Evolutionary conservation across 805 yeast species (phyloP).

Genomic region (Candida piceae): DNA sequence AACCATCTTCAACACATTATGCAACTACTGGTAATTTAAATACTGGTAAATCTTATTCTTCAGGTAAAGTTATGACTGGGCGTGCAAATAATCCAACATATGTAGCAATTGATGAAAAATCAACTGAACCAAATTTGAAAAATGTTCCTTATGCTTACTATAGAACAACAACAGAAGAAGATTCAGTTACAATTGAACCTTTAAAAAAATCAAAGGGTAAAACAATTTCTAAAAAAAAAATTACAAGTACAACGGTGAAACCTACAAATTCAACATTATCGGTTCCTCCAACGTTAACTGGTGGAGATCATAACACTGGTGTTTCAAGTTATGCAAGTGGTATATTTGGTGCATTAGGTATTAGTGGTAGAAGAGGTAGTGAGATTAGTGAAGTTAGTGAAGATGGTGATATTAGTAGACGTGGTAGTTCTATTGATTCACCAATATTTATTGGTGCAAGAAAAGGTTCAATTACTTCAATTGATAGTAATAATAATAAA

Average conservation of each 20-base stretch:
- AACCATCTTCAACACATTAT: conserved; percentile 14
- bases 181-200: too few relatives aligned
- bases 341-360: not conserved
- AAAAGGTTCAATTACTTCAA: conserved; percentile 13
- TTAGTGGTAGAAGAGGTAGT: not conserved
- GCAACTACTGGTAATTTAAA: conserved; percentile 16
- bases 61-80: not conserved
- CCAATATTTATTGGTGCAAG: conserved; percentile 2
- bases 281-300: too few relatives aligned
- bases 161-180: too few relatives aligned
- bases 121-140: conserved; percentile 24
- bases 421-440: not conserved
- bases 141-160: conserved; percentile 29
- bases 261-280: not conserved
- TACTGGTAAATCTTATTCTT: conserved; percentile 24
- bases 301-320: too few relatives aligned
- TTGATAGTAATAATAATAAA: too few relatives aligned
- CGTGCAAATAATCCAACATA: not conserved
- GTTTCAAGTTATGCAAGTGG: not conserved
- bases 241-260: too few relatives aligned
- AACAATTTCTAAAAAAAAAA: not conserved
- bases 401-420: not conserved
- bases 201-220: not conserved
- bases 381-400: not conserved
- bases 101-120: conserved; percentile 4